These are phyloP conservation scores for Calycina herbarum DNA, from an alignment of 2,329 filamentous ascomycete species.

Conservation along the genomic window DNA sequence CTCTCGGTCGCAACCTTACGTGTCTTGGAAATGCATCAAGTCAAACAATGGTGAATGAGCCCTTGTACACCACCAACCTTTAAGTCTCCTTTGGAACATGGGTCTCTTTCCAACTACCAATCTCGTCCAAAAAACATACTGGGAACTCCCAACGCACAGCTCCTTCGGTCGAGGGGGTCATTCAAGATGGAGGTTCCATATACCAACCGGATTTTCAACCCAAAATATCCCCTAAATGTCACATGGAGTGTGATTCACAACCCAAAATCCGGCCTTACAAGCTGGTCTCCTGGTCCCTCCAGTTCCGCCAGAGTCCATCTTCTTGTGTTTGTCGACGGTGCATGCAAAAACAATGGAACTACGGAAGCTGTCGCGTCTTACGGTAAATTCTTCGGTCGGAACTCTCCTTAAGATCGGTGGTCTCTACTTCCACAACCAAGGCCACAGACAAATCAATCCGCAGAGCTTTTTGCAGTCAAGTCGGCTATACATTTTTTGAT, in stretches of 20 bases:
- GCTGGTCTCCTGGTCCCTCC: not conserved
- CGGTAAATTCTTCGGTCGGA: not conserved
- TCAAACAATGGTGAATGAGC: no score
- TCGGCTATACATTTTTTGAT: not conserved
- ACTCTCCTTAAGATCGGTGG: not conserved
- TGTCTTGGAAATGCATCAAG: no score
- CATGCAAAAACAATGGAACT: not conserved
- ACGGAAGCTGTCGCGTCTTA: not conserved
- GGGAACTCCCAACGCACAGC: no score
- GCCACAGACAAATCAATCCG: not conserved
- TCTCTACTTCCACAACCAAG: not conserved
- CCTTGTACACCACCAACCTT: no score
- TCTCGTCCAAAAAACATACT: no score
- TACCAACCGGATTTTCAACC: not conserved
- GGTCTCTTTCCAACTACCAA: no score
- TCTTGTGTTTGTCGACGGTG: not conserved
- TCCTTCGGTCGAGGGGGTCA: no score
- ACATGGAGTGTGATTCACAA: not conserved
- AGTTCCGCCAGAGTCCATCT: no score
- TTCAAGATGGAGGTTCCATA: not conserved
- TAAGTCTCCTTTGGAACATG: no score
- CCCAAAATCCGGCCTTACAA: not conserved
- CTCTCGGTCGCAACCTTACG: no score
- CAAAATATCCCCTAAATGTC: not conserved
- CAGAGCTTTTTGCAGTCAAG: not conserved